Percentiles rank a stretch among this genome's conserved stretches.
phyloP scores from a whole-genome alignment of 2,329 filamentous ascomycete species.

The Talaromyces albobiverticillius region DNA sequence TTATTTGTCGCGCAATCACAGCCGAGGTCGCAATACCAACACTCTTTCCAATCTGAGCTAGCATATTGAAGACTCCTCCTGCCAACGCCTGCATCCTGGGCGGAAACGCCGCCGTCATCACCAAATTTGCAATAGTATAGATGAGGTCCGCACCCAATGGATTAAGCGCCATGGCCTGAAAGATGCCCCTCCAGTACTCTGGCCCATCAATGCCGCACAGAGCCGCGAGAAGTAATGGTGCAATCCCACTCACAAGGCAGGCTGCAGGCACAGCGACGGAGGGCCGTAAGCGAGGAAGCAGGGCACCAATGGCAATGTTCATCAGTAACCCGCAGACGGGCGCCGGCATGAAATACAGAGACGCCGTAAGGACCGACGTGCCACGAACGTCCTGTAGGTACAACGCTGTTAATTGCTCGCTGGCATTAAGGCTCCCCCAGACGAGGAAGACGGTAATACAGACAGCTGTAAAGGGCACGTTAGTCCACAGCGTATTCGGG shows the following conservation, averaged over 20 bases:
- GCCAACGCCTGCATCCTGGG: slow-evolving; percentile 56
- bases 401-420: slow-evolving; percentile 21
- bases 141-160: background rate
- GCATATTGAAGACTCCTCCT: slow-evolving; percentile 61
- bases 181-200: slow-evolving; percentile 29
- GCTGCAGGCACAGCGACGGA: too few species aligned
- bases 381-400: slow-evolving; percentile 49
- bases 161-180: background rate
- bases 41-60: slow-evolving; percentile 54
- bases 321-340: slow-evolving; percentile 33
- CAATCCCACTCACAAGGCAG: slow-evolving; percentile 36
- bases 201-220: slow-evolving; percentile 44
- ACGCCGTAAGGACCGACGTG: slow-evolving; percentile 41
- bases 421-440: slow-evolving; percentile 27
- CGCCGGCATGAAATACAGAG: slow-evolving; percentile 45
- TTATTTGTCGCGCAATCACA: slow-evolving; percentile 45
- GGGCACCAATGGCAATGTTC: slow-evolving; percentile 45
- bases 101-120: slow-evolving; percentile 45
- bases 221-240: slow-evolving; percentile 26
- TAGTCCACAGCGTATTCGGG: slow-evolving; percentile 31
- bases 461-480: slow-evolving; percentile 26
- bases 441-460: slow-evolving; percentile 30
- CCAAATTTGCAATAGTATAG: background rate
- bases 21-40: slow-evolving; percentile 52
- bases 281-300: slow-evolving; percentile 45